These are phyloP conservation scores for Helicostylum pulchrum DNA, from an alignment of 192 early-diverging fungal species.

Conservation along the genomic window DNA sequence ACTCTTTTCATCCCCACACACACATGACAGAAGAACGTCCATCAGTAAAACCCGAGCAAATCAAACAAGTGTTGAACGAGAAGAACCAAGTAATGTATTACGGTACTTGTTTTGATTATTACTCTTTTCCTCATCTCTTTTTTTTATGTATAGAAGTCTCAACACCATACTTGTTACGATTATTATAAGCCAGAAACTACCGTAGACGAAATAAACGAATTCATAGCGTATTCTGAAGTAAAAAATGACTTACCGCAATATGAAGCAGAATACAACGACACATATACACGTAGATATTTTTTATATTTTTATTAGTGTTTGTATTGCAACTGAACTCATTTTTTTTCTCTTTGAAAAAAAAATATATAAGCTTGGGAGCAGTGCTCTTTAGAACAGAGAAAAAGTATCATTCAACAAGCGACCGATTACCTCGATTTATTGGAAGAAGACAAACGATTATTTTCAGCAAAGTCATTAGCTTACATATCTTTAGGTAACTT, in stretches of 20 bases:
- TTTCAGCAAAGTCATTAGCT: slow-evolving; percentile 52
- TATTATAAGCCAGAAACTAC: slow-evolving; percentile 51
- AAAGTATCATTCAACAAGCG: slow-evolving; percentile 46
- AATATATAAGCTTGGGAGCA: slow-evolving; percentile 40
- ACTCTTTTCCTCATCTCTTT: not conserved
- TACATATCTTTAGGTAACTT: slow-evolving; percentile 66
- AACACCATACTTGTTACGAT: slow-evolving; percentile 43
- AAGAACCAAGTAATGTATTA: not conserved
- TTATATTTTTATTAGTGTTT: not conserved
- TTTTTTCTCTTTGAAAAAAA: too few relatives aligned
- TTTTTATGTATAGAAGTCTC: not conserved
- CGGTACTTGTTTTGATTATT: not conserved
- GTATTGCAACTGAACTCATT: not conserved
- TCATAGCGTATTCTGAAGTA: slow-evolving; percentile 53
- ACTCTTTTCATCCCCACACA: not conserved
- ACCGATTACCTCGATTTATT: slow-evolving; percentile 59
- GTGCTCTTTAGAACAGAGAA: slow-evolving; percentile 37
- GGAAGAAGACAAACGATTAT: slow-evolving; percentile 43
- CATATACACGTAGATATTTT: slow-evolving; percentile 27
- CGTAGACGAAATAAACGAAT: slow-evolving; percentile 54
- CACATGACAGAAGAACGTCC: not conserved
- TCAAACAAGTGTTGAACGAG: not conserved
- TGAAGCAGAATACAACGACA: slow-evolving; percentile 36
- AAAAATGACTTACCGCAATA: slow-evolving; percentile 37
- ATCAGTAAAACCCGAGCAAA: slow-evolving; percentile 1